Base-by-base conservation (phyloP, 2,329 filamentous ascomycete species). In the Monilinia fructigena region DNA sequence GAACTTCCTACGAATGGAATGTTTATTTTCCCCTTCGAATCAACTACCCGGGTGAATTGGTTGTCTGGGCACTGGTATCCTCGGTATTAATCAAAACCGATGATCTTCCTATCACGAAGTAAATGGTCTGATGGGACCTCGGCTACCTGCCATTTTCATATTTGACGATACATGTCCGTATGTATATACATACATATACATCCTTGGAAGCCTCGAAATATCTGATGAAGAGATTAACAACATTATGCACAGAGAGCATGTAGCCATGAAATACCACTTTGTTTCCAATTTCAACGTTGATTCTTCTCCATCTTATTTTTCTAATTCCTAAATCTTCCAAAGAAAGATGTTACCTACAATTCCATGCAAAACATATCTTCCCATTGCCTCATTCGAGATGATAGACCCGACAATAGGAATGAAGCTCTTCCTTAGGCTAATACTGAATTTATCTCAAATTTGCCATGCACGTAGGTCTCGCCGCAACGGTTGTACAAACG, bases 351-450 rank as follows among this genome's bases (percentile, higher is more conserved):
- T 16, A 18, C 38, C 38, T 42, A 16, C 7, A 7, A 20, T 31
- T n/a, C 16, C 6, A 35, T 7, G 56, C 20, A 16, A 35, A 35
- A 35, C 16, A 42, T 50, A n/a, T 60, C 18, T 60, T 26, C 23
- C 56, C 28, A 50, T 50, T 50, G 45, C 28, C n/a, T 50, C 11
- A 31, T 23, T 14, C 14, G 45, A 60, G 28, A 48, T 50, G 45
- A 28, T 28, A 50, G 58, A 60, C 45, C 58, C 58, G 45, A 60
- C 58, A 50, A 14, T 6, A 18, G 35, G 10, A 35, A 47, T 48
- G 18, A 31, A 48, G 23, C 20, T 28, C 45, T 50, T 28, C 12
- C 50, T 60, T 45, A 38, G 58, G 45, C 58, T 50, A 38, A 60
- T 2, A 8, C 26, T 23, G 14, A 20, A 61, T 61, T 12, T 31